These are phyloP conservation scores for Lipomyces orientalis DNA, from an alignment of 805 yeast species.

Conservation along the genomic window DNA sequence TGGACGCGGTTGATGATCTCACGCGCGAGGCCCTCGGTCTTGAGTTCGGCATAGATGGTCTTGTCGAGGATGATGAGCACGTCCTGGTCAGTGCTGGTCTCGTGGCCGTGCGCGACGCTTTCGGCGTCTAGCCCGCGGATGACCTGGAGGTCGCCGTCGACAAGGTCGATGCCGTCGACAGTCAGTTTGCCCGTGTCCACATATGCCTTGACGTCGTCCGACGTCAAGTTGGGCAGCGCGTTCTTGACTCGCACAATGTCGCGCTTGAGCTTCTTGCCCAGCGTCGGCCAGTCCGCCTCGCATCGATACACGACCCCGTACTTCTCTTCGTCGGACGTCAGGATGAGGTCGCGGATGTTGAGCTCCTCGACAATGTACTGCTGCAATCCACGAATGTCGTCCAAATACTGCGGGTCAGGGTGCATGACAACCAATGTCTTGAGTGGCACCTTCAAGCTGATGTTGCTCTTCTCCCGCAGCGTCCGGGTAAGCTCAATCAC, in stretches of 20 bases:
- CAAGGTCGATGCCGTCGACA: constrained; percentile 88
- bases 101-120: constrained; percentile 71
- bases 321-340: constrained; percentile 87
- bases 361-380: constrained; percentile 86
- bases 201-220: constrained; percentile 81
- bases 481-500: constrained; percentile 96
- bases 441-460: constrained; percentile 93
- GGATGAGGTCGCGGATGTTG: constrained; percentile 84
- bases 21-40: constrained; percentile 94
- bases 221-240: constrained; percentile 81
- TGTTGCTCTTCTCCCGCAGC: constrained; percentile 93
- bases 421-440: constrained; percentile 85
- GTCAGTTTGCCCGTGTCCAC: constrained; percentile 72
- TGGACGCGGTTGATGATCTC: constrained; percentile 96
- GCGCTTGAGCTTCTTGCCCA: constrained; percentile 95
- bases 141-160: constrained; percentile 86
- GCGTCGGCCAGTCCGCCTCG: constrained; percentile 98
- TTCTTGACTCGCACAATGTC: constrained; percentile 94
- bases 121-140: constrained; percentile 76
- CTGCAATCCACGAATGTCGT: constrained; percentile 78
- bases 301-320: constrained; percentile 92
- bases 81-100: constrained; percentile 85
- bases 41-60: constrained; percentile 82
- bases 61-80: constrained; percentile 89
- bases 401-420: constrained; percentile 72